phyloP scores from a whole-genome alignment of 257 asterid species.

The Datura wrightii region DNA sequence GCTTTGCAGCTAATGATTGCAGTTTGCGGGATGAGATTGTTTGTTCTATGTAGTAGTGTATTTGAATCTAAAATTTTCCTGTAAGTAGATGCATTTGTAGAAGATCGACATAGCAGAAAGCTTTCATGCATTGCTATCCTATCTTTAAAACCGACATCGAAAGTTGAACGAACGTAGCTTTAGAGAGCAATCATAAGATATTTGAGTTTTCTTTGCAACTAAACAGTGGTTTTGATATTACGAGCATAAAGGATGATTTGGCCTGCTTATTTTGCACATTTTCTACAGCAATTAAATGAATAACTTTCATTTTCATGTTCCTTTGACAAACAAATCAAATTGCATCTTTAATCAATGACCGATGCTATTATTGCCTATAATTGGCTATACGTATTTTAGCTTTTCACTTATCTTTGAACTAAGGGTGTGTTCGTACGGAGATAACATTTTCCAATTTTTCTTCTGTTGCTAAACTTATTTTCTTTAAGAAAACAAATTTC shows the following conservation, averaged over 20 bases:
- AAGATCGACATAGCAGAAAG: too few relatives aligned
- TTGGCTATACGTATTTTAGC: neutral
- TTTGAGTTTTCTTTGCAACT: neutral
- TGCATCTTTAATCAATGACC: neutral
- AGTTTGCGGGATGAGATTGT: neutral
- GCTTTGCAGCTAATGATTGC: neutral
- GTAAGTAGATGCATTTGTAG: neutral
- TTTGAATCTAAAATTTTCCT: neutral
- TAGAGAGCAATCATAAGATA: neutral
- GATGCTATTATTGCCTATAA: neutral
- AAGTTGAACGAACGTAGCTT: too few relatives aligned
- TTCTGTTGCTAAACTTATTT: too few relatives aligned
- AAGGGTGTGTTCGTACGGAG: too few relatives aligned
- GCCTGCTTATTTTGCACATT: neutral
- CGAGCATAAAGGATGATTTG: neutral
- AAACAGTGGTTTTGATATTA: neutral
- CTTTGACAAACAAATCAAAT: neutral
- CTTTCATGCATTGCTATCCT: too few relatives aligned
- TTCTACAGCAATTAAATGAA: neutral
- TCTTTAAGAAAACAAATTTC: too few relatives aligned
- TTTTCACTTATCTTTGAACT: neutral
- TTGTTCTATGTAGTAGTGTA: neutral
- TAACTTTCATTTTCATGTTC: neutral
- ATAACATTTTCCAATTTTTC: too few relatives aligned
- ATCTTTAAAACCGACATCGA: too few relatives aligned